A percentile compares a stretch with the other conserved stretches of the same genome.
Conservation (phyloP, 352 stramenopile species). For the Blastocystis hominis region DNA sequence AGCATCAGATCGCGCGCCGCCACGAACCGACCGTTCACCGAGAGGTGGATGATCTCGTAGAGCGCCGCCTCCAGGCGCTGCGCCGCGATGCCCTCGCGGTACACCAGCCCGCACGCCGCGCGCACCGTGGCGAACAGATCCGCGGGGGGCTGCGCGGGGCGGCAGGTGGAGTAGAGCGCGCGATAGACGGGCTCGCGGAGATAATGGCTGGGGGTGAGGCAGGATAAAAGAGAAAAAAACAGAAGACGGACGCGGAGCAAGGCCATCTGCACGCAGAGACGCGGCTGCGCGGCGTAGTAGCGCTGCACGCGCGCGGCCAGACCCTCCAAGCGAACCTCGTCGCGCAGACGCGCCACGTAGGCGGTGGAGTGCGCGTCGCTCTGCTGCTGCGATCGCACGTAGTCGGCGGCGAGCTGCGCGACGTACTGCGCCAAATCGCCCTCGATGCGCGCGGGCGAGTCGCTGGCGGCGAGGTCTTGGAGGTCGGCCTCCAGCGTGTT, state of each 20-base stretch:
- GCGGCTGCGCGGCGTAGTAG: not conserved
- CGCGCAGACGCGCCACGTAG: not conserved
- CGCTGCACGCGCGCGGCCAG: not conserved
- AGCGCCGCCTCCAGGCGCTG: slow-evolving; percentile 78
- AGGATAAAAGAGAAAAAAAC: not conserved
- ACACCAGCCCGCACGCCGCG: not conserved
- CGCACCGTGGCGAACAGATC: not conserved
- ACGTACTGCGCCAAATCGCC: not conserved
- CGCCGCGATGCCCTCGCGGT: not conserved
- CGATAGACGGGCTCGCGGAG: not conserved
- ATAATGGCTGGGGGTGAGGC: not conserved
- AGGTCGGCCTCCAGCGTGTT: not conserved
- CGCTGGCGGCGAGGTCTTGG: not conserved
- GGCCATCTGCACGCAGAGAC: not conserved
- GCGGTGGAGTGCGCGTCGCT: not conserved
- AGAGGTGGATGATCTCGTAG: slow-evolving; percentile 93
- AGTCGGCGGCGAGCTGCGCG: not conserved
- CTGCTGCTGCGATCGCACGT: not conserved
- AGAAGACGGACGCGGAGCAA: not conserved
- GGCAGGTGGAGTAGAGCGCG: not conserved
- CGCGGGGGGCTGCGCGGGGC: not conserved
- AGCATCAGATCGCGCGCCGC: slow-evolving; percentile 91
- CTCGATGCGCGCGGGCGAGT: not conserved
- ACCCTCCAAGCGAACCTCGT: not conserved
- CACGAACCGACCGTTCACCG: slow-evolving; percentile 92